Base-by-base conservation (phyloP, 352 stramenopile species). In the Phytopythium oedochilum region DNA sequence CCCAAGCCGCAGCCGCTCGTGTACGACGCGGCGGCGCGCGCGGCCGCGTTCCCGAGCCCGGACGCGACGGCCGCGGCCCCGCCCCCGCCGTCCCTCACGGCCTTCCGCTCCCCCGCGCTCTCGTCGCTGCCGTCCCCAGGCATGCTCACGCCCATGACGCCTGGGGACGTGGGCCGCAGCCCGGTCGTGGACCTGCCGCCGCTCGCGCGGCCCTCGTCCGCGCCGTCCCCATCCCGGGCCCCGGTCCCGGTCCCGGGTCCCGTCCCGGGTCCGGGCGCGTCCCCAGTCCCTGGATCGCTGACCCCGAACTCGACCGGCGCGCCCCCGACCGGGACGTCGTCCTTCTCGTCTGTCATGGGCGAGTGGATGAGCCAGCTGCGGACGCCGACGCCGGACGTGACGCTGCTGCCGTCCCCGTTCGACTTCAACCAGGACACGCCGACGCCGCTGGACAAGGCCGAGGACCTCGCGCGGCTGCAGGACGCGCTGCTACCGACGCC, bases 331-430 rank as follows among this genome's bases (percentile, higher is more conserved):
- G 58, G 31, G 0, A 49, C 50, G 6, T 51, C 43, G 8, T 71
- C 64, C 2, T 90, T 91, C 51, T 86, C 78, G 1, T 57, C 60
- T 0, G 75, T 91, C 26, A 91, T 91, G 80, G 80, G 78, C 43
- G 80, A 91, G 57, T 91, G 80, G 80, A 91, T 91, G 75, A 89
- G 68, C 44, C 78, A 91, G 50, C 52, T 88, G 54, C 73, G 78
- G 28, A 91, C 83, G 22, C 83, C 83, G 18, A 93, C 83, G 39
- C 83, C 83, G 0, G 80, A 93, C 29, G 83, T 93, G 47, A 87
- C 78, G 61, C 74, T 90, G 40, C 59, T 91, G 35, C 83, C 83
- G 36, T 93, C 83, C 49, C 83, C 83, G 1, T 93, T 67, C 40
- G 83, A 91, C 59, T 93, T 89, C 59, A 84, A 85, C 51, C 83